Evolutionary conservation across 179 eudicot genomes (phyloP), one percentile per base, ranked within the genome.

Genomic region (Silene coronaria): DNA sequence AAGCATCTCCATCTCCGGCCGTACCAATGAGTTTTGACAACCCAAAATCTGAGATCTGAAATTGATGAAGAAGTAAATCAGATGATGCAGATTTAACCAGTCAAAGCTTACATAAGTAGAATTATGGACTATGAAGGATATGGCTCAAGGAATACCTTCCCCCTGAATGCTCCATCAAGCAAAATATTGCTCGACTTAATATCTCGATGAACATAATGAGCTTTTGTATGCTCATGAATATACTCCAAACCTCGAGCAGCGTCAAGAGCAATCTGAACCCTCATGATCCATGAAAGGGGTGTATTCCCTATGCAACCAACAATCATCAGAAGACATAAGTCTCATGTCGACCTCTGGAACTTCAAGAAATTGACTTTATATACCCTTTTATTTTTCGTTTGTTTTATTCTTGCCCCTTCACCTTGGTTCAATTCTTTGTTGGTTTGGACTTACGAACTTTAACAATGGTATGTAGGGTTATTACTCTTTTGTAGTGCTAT

Each of bases 241-340:
- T 94, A 94, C 80, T 94, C 98, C 72, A 94, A 79, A 71, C 98
- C 98, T 87, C 98, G 83, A 71, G 98, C 98, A 81, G 97, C 89
- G 82, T 92, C 98, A 77, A 94, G 97, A 72, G 90, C 97, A 78
- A 90, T 87, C 85, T 94, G 98, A 77, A 92, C 89, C 82, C 98
- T 92, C 95, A 90, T 90, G 82, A 89, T 90, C 98, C 98, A 94
- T 34, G 98, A 92, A 73, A 94, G 88, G 14, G 98, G 80, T 10
- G 97, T 89, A 76, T 92, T 91, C 36, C 98, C 98, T 94, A 79
- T 67, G 30, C 64, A 70, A 36, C 45, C 64, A 70, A 36, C 45
- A 75, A 68, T 71, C 45, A 73, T 32, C 14, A 19, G 58, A 36
- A 57, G 19, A 60, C 70, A 53, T 53, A 28, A 63, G 32, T 42